These are phyloP conservation scores for Medicago ruthenica DNA, from an alignment of 306 rosid genomes.

Conservation along the genomic window DNA sequence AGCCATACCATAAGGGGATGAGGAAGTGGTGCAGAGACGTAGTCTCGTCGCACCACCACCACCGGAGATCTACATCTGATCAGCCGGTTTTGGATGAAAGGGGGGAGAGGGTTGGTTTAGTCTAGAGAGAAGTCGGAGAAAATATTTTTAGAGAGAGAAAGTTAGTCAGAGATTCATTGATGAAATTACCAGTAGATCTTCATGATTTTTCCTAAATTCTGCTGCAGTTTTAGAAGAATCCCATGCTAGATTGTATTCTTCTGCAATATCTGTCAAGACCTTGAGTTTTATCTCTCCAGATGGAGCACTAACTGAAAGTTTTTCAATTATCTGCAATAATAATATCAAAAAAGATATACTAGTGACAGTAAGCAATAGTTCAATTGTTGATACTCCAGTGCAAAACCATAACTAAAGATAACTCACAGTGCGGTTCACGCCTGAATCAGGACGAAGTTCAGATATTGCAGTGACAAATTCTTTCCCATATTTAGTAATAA, in stretches of 20 bases:
- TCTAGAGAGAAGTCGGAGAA: too few relatives aligned
- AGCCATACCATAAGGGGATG: too few relatives aligned
- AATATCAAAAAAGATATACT: constrained; percentile 34
- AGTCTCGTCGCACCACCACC: too few relatives aligned
- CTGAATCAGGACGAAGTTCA: constrained; percentile 98
- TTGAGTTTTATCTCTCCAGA: constrained; percentile 78
- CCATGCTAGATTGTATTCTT: constrained; percentile 80
- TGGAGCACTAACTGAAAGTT: constrained; percentile 87
- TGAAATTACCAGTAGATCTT: constrained; percentile 88
- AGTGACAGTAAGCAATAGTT: constrained; percentile 29
- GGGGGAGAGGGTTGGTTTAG: too few relatives aligned
- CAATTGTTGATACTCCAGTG: constrained; percentile 20
- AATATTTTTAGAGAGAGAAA: too few relatives aligned
- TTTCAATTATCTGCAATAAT: constrained; percentile 81
- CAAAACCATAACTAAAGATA: constrained; percentile 35
- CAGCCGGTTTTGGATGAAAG: too few relatives aligned
- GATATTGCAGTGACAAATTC: constrained; percentile 73
- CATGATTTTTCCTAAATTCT: constrained; percentile 82
- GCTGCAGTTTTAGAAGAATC: constrained; percentile 82
- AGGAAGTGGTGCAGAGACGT: too few relatives aligned
- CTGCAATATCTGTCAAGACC: constrained; percentile 81
- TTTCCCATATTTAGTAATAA: constrained; percentile 90
- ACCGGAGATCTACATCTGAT: too few relatives aligned
- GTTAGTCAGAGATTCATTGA: constrained; percentile 23
- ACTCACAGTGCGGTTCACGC: constrained; percentile 90